These are phyloP conservation scores for Hibiscus syriacus DNA, from an alignment of 345 rosid genomes.

Conservation along the genomic window DNA sequence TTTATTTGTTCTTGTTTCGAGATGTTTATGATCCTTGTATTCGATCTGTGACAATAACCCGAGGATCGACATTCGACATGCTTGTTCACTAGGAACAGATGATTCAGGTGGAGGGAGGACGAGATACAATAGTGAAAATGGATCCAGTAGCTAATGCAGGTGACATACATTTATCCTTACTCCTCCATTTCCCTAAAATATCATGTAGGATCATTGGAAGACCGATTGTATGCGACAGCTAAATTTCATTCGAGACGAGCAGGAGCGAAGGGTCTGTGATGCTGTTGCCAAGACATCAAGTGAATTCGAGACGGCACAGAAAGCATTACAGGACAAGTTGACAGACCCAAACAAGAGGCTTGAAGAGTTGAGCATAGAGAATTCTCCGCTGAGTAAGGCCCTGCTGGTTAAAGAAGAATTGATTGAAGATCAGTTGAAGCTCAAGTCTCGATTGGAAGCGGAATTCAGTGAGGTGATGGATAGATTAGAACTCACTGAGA, in stretches of 20 bases:
- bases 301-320: conserved; percentile 32
- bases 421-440: conserved; percentile 43
- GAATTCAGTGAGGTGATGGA: conserved; percentile 57
- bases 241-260: conserved; percentile 38
- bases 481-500: conserved; percentile 62
- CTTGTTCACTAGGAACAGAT: neutral
- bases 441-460: conserved; percentile 44
- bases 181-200: too few species aligned
- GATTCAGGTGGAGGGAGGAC: neutral
- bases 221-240: conserved; percentile 30
- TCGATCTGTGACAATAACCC: neutral
- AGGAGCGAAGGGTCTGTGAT: conserved; percentile 37
- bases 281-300: conserved; percentile 26
- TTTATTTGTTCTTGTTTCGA: neutral
- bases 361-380: conserved; percentile 48
- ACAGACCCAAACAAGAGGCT: conserved; percentile 42
- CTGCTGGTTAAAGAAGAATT: conserved; percentile 52
- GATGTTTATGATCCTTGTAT: neutral
- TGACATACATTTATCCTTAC: too few species aligned
- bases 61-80: neutral
- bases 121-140: neutral
- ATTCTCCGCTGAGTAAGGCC: conserved; percentile 46
- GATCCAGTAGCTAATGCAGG: conserved; percentile 36
- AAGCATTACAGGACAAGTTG: conserved; percentile 34
- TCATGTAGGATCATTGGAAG: neutral